These are phyloP conservation scores for Quercus ilex DNA, from an alignment of 306 rosid genomes.

Conservation along the genomic window DNA sequence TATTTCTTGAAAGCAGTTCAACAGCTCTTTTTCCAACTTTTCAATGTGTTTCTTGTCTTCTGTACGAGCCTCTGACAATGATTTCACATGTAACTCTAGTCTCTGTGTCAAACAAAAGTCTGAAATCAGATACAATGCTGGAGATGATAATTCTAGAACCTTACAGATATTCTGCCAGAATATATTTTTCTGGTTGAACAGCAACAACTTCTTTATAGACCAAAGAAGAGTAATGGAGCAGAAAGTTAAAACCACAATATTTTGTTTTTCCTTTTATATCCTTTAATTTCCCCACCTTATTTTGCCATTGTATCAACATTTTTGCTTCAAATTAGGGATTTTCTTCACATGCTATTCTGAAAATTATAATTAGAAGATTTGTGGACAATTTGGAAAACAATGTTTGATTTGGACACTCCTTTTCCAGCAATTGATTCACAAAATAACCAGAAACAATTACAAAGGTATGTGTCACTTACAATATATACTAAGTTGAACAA, in stretches of 20 bases:
- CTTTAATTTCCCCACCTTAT: not conserved
- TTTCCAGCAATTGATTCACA: not conserved
- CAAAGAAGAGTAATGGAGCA: not conserved
- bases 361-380: not conserved
- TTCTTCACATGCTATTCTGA: not conserved
- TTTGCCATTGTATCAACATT: not conserved
- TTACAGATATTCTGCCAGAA: not conserved
- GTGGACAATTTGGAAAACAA: not conserved
- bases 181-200: not conserved
- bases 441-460: not conserved
- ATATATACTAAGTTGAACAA: not conserved
- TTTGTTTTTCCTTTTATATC: not conserved
- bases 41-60: conserved; percentile 64
- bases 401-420: not conserved
- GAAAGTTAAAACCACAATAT: conserved; percentile 10
- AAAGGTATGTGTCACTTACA: not conserved
- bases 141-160: not conserved
- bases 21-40: conserved; percentile 63
- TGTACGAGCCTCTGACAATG: conserved; percentile 43
- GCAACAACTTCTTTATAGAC: conserved; percentile 2
- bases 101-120: conserved; percentile 45
- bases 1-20: conserved; percentile 86
- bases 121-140: conserved; percentile 17
- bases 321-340: not conserved
- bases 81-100: conserved; percentile 50